These are phyloP conservation scores for Crithidia bombi DNA, from an alignment of 208 protist species.

Conservation along the genomic window DNA sequence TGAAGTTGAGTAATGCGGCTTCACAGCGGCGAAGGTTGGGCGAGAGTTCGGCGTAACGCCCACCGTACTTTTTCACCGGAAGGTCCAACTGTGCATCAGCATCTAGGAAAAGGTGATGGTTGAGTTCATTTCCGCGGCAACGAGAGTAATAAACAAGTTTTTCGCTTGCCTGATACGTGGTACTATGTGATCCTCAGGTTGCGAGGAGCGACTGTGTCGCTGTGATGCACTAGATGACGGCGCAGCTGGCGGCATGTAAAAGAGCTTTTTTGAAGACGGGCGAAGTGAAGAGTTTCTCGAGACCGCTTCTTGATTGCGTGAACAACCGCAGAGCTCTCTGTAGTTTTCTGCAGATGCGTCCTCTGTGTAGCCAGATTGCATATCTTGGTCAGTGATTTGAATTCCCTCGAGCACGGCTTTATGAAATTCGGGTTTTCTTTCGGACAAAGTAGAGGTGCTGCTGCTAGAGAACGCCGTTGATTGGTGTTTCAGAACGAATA, in stretches of 20 bases:
- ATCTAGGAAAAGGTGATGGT: constrained; percentile 44
- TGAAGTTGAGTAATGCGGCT: constrained; percentile 53
- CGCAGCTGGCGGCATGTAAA: no score
- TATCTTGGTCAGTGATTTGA: neutral
- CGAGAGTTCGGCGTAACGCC: constrained; percentile 10
- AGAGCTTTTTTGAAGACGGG: neutral
- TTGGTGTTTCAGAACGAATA: constrained; percentile 17
- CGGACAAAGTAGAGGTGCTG: neutral
- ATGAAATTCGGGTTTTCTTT: neutral
- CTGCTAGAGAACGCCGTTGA: neutral
- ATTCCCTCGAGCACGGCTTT: neutral
- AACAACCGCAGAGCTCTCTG: neutral
- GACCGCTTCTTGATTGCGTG: neutral
- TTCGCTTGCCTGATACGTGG: neutral
- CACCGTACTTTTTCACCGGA: constrained; percentile 7
- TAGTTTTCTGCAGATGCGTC: neutral
- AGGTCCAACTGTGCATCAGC: constrained; percentile 32
- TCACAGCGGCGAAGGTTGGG: constrained; percentile 33
- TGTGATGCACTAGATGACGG: no score
- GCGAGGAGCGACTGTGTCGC: neutral
- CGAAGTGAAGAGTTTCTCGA: neutral
- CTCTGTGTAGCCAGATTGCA: neutral
- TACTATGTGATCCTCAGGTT: neutral
- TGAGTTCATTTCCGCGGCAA: constrained; percentile 15
- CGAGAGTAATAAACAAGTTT: constrained; percentile 19